A percentile compares a stretch with the other conserved stretches of the same genome.
These are phyloP conservation scores for Phytophthora ohioensis DNA, from an alignment of 352 stramenopile species.

Conservation along the genomic window DNA sequence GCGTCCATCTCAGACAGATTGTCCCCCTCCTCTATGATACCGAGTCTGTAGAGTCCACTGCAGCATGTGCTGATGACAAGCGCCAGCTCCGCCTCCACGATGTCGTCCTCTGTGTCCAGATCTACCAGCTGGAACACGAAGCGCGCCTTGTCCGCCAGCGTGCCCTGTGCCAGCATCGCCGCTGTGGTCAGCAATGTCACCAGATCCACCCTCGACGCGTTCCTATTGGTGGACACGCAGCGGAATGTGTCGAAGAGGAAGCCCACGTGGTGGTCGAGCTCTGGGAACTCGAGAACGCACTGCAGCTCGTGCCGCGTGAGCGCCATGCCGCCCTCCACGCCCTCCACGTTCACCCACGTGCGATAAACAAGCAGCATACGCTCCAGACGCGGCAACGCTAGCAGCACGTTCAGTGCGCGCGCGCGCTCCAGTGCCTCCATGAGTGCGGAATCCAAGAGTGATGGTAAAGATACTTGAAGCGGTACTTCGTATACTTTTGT, in stretches of 20 bases:
- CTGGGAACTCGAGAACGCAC: conserved; percentile 65
- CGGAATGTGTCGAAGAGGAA: conserved; percentile 67
- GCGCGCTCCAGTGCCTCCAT: conserved; percentile 45
- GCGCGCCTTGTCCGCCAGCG: conserved; percentile 57
- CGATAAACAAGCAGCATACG: conserved; percentile 66
- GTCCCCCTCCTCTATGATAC: conserved; percentile 30
- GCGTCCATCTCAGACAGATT: conserved; percentile 52
- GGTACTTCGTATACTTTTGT: conserved; percentile 10
- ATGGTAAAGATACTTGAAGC: conserved; percentile 20
- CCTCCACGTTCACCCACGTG: conserved; percentile 58
- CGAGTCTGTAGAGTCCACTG: conserved; percentile 52
- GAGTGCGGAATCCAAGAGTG: conserved; percentile 29
- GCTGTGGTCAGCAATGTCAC: conserved; percentile 60
- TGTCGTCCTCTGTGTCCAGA: conserved; percentile 80
- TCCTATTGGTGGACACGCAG: conserved; percentile 7
- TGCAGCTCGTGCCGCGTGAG: conserved; percentile 71
- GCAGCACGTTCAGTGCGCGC: conserved; percentile 48
- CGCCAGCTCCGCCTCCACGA: conserved; percentile 73
- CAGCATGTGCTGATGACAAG: conserved; percentile 66
- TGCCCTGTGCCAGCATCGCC: conserved; percentile 55
- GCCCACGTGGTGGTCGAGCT: conserved; percentile 36
- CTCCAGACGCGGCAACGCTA: conserved; percentile 61
- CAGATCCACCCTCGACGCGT: conserved; percentile 53
- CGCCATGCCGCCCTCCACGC: conserved; percentile 67
- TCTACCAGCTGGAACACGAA: conserved; percentile 79